A percentile compares a stretch with the other conserved stretches of the same genome.
Conservation (phyloP, 2,329 filamentous ascomycete genomes). For the Didymella arachidicola region DNA sequence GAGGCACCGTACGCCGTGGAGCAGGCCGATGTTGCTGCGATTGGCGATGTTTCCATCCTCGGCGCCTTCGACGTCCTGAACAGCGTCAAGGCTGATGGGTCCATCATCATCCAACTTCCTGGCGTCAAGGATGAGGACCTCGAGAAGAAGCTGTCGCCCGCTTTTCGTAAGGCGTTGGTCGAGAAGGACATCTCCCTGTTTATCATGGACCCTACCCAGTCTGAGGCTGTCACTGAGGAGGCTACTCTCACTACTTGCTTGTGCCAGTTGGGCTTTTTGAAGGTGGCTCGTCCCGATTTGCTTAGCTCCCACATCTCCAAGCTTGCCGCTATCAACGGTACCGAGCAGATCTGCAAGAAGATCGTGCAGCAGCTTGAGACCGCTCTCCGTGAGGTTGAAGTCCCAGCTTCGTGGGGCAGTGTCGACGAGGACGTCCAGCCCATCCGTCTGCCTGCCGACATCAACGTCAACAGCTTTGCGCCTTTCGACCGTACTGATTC, state of each 20-base stretch:
- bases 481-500: constrained; percentile 77
- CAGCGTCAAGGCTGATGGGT: constrained; percentile 73
- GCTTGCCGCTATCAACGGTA: constrained; percentile 67
- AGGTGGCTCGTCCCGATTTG: constrained; percentile 73
- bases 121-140: constrained; percentile 86
- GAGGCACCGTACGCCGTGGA: constrained; percentile 84
- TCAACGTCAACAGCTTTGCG: constrained; percentile 82
- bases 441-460: constrained; percentile 65
- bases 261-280: constrained; percentile 83
- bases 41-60: constrained; percentile 82
- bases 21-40: constrained; percentile 78
- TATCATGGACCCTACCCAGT: constrained; percentile 75
- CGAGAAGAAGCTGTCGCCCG: constrained; percentile 81
- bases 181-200: constrained; percentile 75
- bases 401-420: constrained; percentile 82
- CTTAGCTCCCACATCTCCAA: constrained; percentile 71
- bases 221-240: constrained; percentile 72
- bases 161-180: constrained; percentile 74
- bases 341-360: constrained; percentile 68
- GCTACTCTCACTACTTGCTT: constrained; percentile 69
- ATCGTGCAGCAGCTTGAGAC: constrained; percentile 68
- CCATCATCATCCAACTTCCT: constrained; percentile 77
- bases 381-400: constrained; percentile 74
- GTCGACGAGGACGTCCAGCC: constrained; percentile 65
- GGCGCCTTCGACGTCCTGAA: constrained; percentile 77